Percentiles rank a stretch among this genome's conserved stretches.
These are phyloP conservation scores for Gigaspora rosea DNA, from an alignment of 192 early-diverging fungal species.

Conservation along the genomic window DNA sequence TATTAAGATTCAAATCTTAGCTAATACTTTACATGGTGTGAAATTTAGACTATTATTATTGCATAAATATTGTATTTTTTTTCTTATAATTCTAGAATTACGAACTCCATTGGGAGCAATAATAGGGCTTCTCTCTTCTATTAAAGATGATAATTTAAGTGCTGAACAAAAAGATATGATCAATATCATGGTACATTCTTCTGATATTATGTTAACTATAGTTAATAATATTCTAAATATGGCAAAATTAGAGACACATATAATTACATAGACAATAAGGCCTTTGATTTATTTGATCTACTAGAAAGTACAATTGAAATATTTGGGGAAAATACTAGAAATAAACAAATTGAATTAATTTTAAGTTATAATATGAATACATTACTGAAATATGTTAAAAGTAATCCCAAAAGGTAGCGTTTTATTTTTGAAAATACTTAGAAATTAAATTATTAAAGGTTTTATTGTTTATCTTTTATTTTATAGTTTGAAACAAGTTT, in stretches of 20 bases:
- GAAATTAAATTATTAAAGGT: no score
- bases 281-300: conserved; percentile 44
- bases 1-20: conserved; percentile 46
- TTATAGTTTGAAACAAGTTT: no score
- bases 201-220: conserved; percentile 43
- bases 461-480: no score
- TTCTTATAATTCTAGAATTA: conserved; percentile 1
- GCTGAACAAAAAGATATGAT: conserved; percentile 48
- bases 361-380: no score
- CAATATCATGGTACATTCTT: conserved; percentile 47
- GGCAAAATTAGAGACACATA: conserved; percentile 45
- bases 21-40: conserved; percentile 46
- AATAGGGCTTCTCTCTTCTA: conserved; percentile 43
- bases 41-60: background rate
- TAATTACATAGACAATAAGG: conserved; percentile 48
- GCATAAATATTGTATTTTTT: background rate
- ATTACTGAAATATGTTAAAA: no score
- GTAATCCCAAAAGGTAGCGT: no score
- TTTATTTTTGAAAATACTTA: no score
- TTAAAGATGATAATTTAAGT: conserved; percentile 42
- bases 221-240: conserved; percentile 47
- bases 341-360: conserved; percentile 11
- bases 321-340: conserved; percentile 41
- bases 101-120: conserved; percentile 46
- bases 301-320: conserved; percentile 47